These are phyloP conservation scores for Thelephora ganbajun DNA, from an alignment of 768 basidiomycete species.

Conservation along the genomic window DNA sequence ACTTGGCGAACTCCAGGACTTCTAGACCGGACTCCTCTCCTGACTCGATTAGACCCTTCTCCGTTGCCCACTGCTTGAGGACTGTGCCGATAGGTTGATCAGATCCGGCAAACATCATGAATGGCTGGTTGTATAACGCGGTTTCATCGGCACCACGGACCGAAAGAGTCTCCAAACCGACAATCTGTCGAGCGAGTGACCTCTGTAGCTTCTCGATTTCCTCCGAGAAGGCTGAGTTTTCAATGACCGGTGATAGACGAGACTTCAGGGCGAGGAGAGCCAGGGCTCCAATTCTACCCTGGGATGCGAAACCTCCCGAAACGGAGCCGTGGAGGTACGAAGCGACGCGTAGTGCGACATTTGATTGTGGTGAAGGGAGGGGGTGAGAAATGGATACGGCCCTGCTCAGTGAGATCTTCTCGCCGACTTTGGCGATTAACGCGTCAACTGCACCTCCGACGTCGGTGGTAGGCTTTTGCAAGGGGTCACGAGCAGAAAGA, in stretches of 20 bases:
- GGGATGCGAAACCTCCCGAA: slow-evolving; percentile 5
- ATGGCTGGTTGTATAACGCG: slow-evolving; percentile 58
- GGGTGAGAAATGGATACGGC: slow-evolving; percentile 30
- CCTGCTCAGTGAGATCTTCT: slow-evolving; percentile 61
- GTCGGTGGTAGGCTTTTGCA: slow-evolving; percentile 25
- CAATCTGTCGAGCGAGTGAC: slow-evolving; percentile 71
- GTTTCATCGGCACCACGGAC: slow-evolving; percentile 32
- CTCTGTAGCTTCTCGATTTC: slow-evolving; percentile 55
- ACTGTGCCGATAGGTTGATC: slow-evolving; percentile 21
- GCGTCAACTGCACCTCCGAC: slow-evolving; percentile 54
- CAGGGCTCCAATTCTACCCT: slow-evolving; percentile 49
- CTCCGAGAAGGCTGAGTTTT: slow-evolving; percentile 31
- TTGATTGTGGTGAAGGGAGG: slow-evolving; percentile 18
- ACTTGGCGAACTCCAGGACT: slow-evolving; percentile 43
- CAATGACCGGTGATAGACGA: slow-evolving; percentile 25
- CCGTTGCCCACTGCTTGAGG: slow-evolving; percentile 39
- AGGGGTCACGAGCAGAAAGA: slow-evolving; percentile 9
- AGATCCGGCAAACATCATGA: slow-evolving; percentile 53
- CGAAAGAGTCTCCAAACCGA: slow-evolving; percentile 59
- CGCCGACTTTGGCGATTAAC: slow-evolving; percentile 63
- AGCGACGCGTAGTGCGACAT: slow-evolving; percentile 32
- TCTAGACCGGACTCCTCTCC: slow-evolving; percentile 26
- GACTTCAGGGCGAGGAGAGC: slow-evolving; percentile 42
- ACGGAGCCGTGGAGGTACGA: slow-evolving; percentile 50
- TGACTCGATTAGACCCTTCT: slow-evolving; percentile 28